Evolutionary conservation across 352 stramenopile genomes (phyloP), one percentile per base, ranked within the genome.

Genomic region (Pythium vanterpoolii): DNA sequence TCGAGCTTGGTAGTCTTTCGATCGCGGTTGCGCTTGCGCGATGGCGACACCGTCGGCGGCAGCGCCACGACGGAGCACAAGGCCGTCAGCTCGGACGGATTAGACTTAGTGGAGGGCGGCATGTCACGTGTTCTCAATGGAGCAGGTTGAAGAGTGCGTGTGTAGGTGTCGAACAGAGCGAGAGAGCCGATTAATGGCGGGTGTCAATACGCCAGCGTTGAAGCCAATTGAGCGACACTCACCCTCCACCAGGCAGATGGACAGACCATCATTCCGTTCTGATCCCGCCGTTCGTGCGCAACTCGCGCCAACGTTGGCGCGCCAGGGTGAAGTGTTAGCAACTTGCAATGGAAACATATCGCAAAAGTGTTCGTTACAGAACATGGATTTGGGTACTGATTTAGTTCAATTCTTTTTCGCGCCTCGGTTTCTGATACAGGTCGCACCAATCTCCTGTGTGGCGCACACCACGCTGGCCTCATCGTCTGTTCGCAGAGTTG

Each of bases 1-100:
- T 43, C 24, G 0, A 50, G 21, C 49, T 59, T 53, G 23, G 38
- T 39, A 27, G 33, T 44, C 23, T 23, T 5, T 9, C 30, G 3
- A 2, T 21, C 40, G 4, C 45, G 45, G 36, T 40, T 18, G 49
- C 59, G 59, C 43, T 66, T 66, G 18, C 59, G 59, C 24, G 36
- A 49, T 6, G 59, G 59, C 7, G 59, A 66, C 1, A 50, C 27
- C 1, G 58, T 40, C 9, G 47, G 34, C 24, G 56, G 11, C 0
- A 21, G 34, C 10, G 42, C 36, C 21, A 24, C 14, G 2, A 31
- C 19, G n/a, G n/a, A n/a, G n/a, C n/a, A n/a, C n/a, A n/a, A n/a
- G 43, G 43, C 10, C n/a, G 39, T 26, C 11, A 19, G 39, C 39
- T 27, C 21, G 39, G 11, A 18, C 6, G 26, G 19, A 48, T 28